Percentiles rank a stretch among this genome's conserved stretches.
Conservation (phyloP, 352 stramenopile genomes). For the Globisporangium okanoganense region DNA sequence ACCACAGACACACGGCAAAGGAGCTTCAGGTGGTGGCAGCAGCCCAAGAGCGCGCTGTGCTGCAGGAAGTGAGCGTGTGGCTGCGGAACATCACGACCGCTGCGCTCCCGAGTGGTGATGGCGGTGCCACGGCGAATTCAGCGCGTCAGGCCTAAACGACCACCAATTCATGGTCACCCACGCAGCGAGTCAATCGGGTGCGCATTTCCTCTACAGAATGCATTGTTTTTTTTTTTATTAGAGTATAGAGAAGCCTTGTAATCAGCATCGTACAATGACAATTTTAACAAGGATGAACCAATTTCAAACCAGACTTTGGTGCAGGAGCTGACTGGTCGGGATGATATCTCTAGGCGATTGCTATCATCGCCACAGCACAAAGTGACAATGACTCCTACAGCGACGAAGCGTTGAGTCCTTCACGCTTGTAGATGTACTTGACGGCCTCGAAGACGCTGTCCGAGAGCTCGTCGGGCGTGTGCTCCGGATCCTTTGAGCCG, state of each 20-base stretch:
- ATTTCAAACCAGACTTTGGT: not conserved
- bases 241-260: constrained; percentile 8
- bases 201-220: not conserved
- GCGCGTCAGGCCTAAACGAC: constrained; percentile 1
- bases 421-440: constrained; percentile 63
- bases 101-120: not conserved
- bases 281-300: not conserved
- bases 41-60: constrained; percentile 69
- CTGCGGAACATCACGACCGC: constrained; percentile 47
- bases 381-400: constrained; percentile 19
- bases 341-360: not conserved
- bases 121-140: not conserved
- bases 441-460: constrained; percentile 74
- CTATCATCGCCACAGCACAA: not conserved
- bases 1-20: constrained; percentile 2
- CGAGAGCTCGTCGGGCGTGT: constrained; percentile 59
- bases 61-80: constrained; percentile 80
- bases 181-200: too few relatives aligned
- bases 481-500: constrained; percentile 50
- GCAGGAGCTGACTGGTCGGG: not conserved
- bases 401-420: constrained; percentile 41
- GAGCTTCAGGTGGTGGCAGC: constrained; percentile 20
- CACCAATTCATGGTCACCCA: too few relatives aligned
- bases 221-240: not conserved
- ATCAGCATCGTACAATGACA: not conserved